These are phyloP conservation scores for Capillidium rhysosporum DNA, from an alignment of 371 early-diverging fungal genomes.

Conservation along the genomic window DNA sequence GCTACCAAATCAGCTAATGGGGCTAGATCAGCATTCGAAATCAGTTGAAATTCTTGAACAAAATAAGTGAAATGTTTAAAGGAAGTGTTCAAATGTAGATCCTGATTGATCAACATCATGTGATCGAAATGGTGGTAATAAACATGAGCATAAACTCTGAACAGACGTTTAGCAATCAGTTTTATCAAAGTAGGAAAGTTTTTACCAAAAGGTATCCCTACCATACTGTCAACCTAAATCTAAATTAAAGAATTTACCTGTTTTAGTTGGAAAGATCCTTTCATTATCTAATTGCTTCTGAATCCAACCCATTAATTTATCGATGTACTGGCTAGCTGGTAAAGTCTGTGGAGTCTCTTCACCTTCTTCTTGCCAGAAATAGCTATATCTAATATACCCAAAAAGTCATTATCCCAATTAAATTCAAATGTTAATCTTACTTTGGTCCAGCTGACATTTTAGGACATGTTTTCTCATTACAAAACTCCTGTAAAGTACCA, in stretches of 20 bases:
- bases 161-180: constrained; percentile 54
- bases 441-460: constrained; percentile 68
- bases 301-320: constrained; percentile 62
- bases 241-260: constrained; percentile 18
- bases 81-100: constrained; percentile 65
- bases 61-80: constrained; percentile 79
- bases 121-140: constrained; percentile 59
- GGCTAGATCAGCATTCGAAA: constrained; percentile 36
- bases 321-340: constrained; percentile 71
- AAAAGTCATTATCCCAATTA: background rate
- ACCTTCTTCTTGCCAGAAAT: constrained; percentile 60
- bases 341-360: constrained; percentile 46
- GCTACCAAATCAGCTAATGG: constrained; percentile 40
- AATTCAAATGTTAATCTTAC: constrained; percentile 6
- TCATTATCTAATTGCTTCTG: constrained; percentile 63
- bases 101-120: constrained; percentile 46
- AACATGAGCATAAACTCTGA: constrained; percentile 73
- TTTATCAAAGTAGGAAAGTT: constrained; percentile 26
- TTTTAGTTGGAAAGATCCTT: constrained; percentile 49
- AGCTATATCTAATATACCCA: constrained; percentile 33
- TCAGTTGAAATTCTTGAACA: constrained; percentile 54
- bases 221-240: background rate
- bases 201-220: constrained; percentile 30
- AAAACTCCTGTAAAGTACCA: constrained; percentile 59
- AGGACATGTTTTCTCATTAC: constrained; percentile 60